Evolutionary conservation across 2,329 filamentous ascomycete genomes (phyloP).

Genomic region (Blumeria graminis): DNA sequence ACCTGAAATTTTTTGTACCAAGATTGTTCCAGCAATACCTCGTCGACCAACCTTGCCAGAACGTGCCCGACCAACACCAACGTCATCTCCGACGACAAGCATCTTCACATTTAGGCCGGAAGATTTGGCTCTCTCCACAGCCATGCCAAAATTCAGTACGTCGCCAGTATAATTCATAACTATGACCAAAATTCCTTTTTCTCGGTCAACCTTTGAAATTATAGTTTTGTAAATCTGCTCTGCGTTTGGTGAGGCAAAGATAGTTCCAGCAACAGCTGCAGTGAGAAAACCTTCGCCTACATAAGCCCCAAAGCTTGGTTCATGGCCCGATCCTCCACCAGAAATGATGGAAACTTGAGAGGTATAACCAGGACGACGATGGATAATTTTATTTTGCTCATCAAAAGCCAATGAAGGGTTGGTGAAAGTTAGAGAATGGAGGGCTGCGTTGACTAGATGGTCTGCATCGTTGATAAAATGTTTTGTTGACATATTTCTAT

Average conservation of each 20-base stretch:
- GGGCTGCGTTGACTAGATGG: slow-evolving; percentile 51
- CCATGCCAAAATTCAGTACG: slow-evolving; percentile 81
- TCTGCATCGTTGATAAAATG: slow-evolving; percentile 78
- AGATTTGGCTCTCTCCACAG: slow-evolving; percentile 73
- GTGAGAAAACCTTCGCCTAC: slow-evolving; percentile 62
- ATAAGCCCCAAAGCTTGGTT: slow-evolving; percentile 68
- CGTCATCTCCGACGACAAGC: slow-evolving; percentile 80
- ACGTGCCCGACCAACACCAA: slow-evolving; percentile 58
- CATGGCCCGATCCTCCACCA: slow-evolving; percentile 75
- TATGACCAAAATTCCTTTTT: slow-evolving; percentile 60
- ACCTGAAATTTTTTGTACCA: slow-evolving; percentile 78
- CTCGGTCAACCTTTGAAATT: slow-evolving; percentile 43
- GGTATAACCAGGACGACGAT: slow-evolving; percentile 33
- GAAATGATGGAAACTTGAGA: slow-evolving; percentile 63
- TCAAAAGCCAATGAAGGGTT: slow-evolving; percentile 72
- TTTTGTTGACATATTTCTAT: slow-evolving; percentile 30
- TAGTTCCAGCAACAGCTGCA: slow-evolving; percentile 65
- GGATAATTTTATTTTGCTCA: slow-evolving; percentile 58
- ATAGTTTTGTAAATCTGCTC: slow-evolving; percentile 65
- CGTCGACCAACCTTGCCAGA: slow-evolving; percentile 81
- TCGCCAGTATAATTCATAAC: slow-evolving; percentile 92
- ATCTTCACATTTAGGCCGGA: slow-evolving; percentile 59
- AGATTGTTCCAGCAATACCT: slow-evolving; percentile 74
- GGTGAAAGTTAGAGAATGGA: slow-evolving; percentile 53
- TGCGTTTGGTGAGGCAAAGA: slow-evolving; percentile 60